Conservation (phyloP, 2,329 filamentous ascomycete genomes). For the Arthrinium puccinioides region DNA sequence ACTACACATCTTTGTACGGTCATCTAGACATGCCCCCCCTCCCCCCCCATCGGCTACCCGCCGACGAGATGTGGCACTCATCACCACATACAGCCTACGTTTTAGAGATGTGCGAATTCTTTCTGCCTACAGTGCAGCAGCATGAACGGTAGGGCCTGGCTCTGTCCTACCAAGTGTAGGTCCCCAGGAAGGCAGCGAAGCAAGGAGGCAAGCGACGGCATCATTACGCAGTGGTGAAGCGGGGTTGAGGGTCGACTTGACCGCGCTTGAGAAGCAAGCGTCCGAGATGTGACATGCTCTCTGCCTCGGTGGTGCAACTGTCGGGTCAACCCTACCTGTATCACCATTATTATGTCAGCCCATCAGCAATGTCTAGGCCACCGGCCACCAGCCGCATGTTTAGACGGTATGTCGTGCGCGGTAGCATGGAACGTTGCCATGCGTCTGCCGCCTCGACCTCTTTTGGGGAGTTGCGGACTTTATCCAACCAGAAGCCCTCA, state of each 20-base stretch:
- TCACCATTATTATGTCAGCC: slow-evolving; percentile 4
- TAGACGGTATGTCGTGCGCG: background rate
- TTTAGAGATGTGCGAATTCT: too few species aligned
- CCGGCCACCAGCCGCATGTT: background rate
- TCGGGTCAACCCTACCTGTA: too few species aligned
- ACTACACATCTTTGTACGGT: background rate
- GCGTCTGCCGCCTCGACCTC: background rate
- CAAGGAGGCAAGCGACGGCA: too few species aligned
- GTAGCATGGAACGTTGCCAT: slow-evolving; percentile 5
- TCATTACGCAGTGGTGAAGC: background rate
- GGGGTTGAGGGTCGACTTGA: background rate
- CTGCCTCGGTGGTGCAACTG: background rate
- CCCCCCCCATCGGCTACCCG: background rate
- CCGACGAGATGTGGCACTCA: background rate
- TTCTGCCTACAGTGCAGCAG: too few species aligned
- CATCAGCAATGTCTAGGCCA: slow-evolving; percentile 1
- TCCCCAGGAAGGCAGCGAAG: too few species aligned
- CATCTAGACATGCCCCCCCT: background rate
- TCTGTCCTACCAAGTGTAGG: too few species aligned
- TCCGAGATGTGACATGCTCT: slow-evolving; percentile 3
- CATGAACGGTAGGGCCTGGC: background rate
- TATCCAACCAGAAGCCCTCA: slow-evolving; percentile 4
- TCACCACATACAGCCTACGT: background rate
- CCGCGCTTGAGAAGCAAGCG: slow-evolving; percentile 2
- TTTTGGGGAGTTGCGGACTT: slow-evolving; percentile 4